Evolutionary conservation across 768 basidiomycete species (phyloP).

Genomic region (Ramaria sp.): DNA sequence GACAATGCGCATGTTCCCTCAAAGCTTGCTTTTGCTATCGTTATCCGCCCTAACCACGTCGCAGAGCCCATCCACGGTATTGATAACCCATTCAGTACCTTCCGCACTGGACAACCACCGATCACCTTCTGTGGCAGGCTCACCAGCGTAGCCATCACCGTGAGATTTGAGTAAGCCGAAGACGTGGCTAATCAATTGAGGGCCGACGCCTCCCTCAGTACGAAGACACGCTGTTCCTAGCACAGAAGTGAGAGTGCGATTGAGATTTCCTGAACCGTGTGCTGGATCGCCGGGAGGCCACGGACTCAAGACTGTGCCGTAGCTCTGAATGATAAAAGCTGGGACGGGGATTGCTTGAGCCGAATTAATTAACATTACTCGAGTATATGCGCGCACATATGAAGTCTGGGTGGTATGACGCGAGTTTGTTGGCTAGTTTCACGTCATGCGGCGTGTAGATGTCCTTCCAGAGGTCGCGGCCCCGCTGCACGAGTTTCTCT

Average conservation of each 20-base stretch:
- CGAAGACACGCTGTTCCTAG: slow-evolving; percentile 80
- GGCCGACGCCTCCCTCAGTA: slow-evolving; percentile 74
- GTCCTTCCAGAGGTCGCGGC: slow-evolving; percentile 66
- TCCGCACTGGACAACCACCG: slow-evolving; percentile 76
- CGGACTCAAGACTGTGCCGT: slow-evolving; percentile 70
- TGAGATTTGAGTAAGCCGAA: slow-evolving; percentile 87
- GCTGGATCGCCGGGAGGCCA: slow-evolving; percentile 54
- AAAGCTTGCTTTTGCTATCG: slow-evolving; percentile 43
- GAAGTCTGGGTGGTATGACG: slow-evolving; percentile 87
- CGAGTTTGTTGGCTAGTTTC: slow-evolving; percentile 83
- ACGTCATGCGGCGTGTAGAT: slow-evolving; percentile 85
- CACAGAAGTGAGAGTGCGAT: slow-evolving; percentile 73
- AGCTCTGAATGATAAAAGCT: slow-evolving; percentile 85
- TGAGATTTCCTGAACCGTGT: slow-evolving; percentile 61
- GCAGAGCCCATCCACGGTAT: slow-evolving; percentile 70
- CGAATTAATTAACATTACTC: not conserved
- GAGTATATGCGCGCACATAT: slow-evolving; percentile 53
- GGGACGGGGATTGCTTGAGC: not conserved
- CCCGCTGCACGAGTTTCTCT: slow-evolving; percentile 57
- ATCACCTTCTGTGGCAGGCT: slow-evolving; percentile 57
- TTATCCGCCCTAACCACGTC: slow-evolving; percentile 48
- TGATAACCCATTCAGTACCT: slow-evolving; percentile 82
- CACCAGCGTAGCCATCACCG: slow-evolving; percentile 23
- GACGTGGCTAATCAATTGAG: slow-evolving; percentile 80
- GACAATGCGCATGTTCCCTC: slow-evolving; percentile 9